Percentiles rank a stretch among this genome's conserved stretches.
These are phyloP conservation scores for Exophiala xenobiotica DNA, from an alignment of 2,329 filamentous ascomycete species.

Conservation along the genomic window DNA sequence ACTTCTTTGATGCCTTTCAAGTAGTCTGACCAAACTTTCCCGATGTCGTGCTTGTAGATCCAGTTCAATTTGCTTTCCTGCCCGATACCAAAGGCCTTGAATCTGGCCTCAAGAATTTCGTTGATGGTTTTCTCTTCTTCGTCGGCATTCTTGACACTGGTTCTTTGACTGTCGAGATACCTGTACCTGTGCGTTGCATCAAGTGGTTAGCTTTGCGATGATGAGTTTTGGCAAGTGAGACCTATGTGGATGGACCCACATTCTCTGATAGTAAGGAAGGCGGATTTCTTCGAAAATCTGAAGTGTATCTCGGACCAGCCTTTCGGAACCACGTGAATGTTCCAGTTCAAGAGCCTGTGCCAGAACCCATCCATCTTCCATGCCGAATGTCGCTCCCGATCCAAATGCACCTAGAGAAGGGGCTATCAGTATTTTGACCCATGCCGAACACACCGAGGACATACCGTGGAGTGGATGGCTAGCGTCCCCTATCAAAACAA, in stretches of 20 bases:
- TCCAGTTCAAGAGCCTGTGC: conserved; percentile 36
- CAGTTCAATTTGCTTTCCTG: neutral
- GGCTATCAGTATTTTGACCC: neutral
- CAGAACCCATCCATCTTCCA: conserved; percentile 48
- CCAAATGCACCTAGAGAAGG: conserved; percentile 40
- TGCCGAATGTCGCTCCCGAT: conserved; percentile 46
- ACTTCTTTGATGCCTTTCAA: conserved; percentile 1
- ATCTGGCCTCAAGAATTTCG: conserved; percentile 1
- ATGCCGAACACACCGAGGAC: neutral
- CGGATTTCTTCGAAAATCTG: conserved; percentile 41
- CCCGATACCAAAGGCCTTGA: conserved; percentile 1
- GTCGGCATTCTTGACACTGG: neutral
- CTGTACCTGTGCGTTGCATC: neutral
- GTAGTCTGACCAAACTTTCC: conserved; percentile 8
- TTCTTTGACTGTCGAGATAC: neutral
- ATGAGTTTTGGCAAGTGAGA: conserved; percentile 5
- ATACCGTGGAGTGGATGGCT: conserved; percentile 54
- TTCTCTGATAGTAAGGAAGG: conserved; percentile 42
- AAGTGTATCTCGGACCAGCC: conserved; percentile 33
- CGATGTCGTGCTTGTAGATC: conserved; percentile 8
- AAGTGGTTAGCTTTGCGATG: neutral
- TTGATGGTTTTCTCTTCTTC: conserved; percentile 1
- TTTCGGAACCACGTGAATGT: conserved; percentile 18
- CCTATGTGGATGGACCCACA: conserved; percentile 32
- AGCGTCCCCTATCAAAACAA: conserved; percentile 56